These are phyloP conservation scores for Colletotrichum gigasporum DNA, from an alignment of 2,329 filamentous ascomycete species.

Conservation along the genomic window DNA sequence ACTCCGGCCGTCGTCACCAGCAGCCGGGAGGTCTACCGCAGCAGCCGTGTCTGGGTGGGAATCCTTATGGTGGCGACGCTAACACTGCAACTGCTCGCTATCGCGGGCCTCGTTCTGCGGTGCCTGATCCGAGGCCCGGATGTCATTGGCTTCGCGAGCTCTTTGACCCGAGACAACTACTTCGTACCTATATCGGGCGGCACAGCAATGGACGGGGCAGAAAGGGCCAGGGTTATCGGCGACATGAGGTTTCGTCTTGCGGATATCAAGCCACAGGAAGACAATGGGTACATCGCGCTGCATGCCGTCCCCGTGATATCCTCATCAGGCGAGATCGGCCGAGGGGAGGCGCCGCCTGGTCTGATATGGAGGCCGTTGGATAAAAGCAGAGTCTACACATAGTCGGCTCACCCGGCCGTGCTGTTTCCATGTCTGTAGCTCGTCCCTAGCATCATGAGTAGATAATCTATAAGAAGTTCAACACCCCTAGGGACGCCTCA, in stretches of 20 bases:
- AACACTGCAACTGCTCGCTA: neutral
- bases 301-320: no score
- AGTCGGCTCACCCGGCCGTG: no score
- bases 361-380: no score
- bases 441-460: no score
- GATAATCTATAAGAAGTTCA: no score
- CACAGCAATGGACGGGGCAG: neutral
- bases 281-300: neutral
- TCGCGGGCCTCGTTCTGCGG: neutral
- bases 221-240: neutral
- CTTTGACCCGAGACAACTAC: neutral
- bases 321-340: no score
- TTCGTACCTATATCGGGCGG: neutral
- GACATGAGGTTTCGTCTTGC: neutral
- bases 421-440: no score
- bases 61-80: neutral
- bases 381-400: no score
- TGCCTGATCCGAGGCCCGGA: slow-evolving; percentile 5
- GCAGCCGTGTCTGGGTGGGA: neutral
- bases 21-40: neutral
- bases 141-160: slow-evolving; percentile 1
- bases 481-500: no score
- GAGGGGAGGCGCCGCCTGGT: no score
- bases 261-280: neutral
- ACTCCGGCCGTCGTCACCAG: no score